Base-by-base conservation (phyloP, 768 basidiomycete genomes). In the Solioccasus polychromus region DNA sequence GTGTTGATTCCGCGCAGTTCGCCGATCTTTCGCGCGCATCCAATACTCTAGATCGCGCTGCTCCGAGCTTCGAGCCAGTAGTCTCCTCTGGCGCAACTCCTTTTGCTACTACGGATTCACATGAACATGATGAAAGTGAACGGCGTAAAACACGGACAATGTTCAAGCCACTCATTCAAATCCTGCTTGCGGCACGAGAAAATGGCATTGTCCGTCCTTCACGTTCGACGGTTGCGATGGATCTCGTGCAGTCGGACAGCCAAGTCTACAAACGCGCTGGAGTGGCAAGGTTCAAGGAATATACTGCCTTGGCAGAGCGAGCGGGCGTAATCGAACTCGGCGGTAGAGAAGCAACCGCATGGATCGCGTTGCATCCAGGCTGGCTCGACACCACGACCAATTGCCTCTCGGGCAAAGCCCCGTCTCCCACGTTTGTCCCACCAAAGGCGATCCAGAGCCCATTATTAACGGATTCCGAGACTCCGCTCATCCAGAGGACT, bases 181-280 rank as follows among this genome's bases (percentile, higher is more conserved):
- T 42, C 43, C 42, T 66, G 25, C 41, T 64, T 15, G 51, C 46
- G 26, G 55, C 51, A 19, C 60, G 54, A 25, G 48, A 50, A 14
- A 64, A 60, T 5, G 74, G 74, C 4, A 45, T 59, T 22, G 0
- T 30, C 22, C 66, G 54, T 15, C 67, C 75, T 11, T 58, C 65
- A 4, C 72, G 76, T n/a, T 71, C 74, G 14, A 47, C 8, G 1
- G 47, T 80, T 17, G 72, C 70, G 5, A 0, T 53, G 12, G 63
- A 66, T 12, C 58, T 80, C 2, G 7, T 53, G n/a, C 39, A 56
- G 23, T 24, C 15, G 18, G 66, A 71, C 35, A 59, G 59, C 15
- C 35, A 50, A 20, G 34, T 52, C 23, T 68, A 68, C 43, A 32
- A 34, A 35, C 60, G 53, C 12, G 60, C 37, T 0, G 68, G 68